These are phyloP conservation scores for Pseudocercospora fuligena DNA, from an alignment of 2,329 filamentous ascomycete species.

Conservation along the genomic window DNA sequence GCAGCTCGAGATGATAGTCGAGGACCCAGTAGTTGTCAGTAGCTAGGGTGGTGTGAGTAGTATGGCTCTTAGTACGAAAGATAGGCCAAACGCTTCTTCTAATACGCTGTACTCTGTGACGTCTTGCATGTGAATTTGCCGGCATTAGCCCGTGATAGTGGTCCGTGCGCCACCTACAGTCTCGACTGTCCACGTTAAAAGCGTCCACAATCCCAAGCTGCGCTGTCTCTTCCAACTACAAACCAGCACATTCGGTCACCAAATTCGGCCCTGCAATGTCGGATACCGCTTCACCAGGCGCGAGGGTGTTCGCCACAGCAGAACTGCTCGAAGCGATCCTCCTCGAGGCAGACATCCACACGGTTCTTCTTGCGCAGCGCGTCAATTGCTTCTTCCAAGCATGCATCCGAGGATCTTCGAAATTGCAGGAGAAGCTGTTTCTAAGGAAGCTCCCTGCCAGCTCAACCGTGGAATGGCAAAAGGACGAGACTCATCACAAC, in stretches of 20 bases:
- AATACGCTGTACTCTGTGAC: too few species aligned
- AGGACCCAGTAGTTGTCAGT: background rate
- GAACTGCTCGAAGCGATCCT: background rate
- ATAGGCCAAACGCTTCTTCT: too few species aligned
- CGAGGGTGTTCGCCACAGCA: background rate
- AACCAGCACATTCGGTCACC: background rate
- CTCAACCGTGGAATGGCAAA: too few species aligned
- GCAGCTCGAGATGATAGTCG: background rate
- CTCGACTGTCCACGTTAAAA: too few species aligned
- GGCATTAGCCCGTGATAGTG: too few species aligned
- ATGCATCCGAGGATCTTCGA: background rate
- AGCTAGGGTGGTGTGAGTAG: background rate
- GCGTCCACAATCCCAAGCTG: too few species aligned
- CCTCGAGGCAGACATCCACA: background rate
- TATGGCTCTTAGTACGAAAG: background rate
- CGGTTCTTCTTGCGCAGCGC: background rate
- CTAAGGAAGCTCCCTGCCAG: background rate
- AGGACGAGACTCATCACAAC: too few species aligned
- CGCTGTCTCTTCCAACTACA: too few species aligned
- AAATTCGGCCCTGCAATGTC: background rate
- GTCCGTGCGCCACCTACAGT: too few species aligned
- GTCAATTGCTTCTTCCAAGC: background rate
- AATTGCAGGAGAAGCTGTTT: background rate
- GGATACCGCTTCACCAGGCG: background rate
- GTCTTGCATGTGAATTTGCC: too few species aligned